Evolutionary conservation across 805 yeast species (phyloP), one percentile per base, ranked within the genome.

Genomic region (Wickerhamiella alocasiicola): DNA sequence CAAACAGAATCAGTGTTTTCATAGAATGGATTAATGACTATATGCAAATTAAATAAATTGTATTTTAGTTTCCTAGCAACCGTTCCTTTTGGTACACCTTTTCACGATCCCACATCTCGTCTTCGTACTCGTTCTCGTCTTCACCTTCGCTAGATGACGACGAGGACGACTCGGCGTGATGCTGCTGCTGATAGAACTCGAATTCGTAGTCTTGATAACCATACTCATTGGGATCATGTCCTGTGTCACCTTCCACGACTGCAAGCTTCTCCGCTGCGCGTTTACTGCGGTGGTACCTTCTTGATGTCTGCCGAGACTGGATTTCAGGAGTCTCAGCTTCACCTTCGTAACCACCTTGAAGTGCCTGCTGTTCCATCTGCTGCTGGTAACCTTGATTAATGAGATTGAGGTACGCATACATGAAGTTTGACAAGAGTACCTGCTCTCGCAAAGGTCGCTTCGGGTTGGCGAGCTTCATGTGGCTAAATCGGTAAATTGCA

Each of bases 371-470:
- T 25, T 43, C 47, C 47, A 49, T 53, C 48, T 60, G 62, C 49
- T 57, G 62, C 49, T 56, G 62, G 44, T 57, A 58, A 28, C 63
- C 87, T 56, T 88, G 96, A 59, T 88, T 94, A 42, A 91, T 95
- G 60, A 91, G 66, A 55, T 91, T 88, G 66, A 91, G 70, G 60
- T 91, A 91, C 0, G 96, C 88, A 56, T 91, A 91, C 98, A 91
- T 91, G 71, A 91, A 91, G 58, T 91, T 91, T 44, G 95, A 83
- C 48, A 91, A 63, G 37, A 91, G 59, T 1, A 91, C 98, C 57
- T 91, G 98, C 57, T 91, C 96, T 28, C 85, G 70, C 46, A 91
- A 63, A 21, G 93, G 91, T 44, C 97, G 67, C 55, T 84, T 81
- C 1, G 97, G 88, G 59, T 91, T 94, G 19, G 97, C 95, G 48